Percentiles rank a stretch among this genome's conserved stretches.
Evolutionary conservation across 768 basidiomycete genomes (phyloP).

Genomic region (Boletus vinaceobasis): DNA sequence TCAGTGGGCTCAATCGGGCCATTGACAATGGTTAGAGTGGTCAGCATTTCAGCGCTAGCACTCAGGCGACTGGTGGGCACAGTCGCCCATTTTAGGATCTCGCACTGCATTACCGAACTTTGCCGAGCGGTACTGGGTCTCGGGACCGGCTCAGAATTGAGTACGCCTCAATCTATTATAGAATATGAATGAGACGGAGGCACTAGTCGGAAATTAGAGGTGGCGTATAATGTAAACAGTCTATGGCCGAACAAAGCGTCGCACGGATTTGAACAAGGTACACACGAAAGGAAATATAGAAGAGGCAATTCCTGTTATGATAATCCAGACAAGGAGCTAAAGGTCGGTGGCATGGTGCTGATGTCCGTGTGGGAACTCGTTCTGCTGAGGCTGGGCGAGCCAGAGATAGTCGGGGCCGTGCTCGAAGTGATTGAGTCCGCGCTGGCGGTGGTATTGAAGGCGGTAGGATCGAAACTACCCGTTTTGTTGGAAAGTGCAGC

Average conservation of each 20-base stretch:
- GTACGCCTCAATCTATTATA: neutral
- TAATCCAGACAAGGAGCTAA: slow-evolving; percentile 7
- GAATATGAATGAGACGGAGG: neutral
- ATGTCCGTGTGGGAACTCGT: slow-evolving; percentile 16
- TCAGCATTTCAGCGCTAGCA: too few species aligned
- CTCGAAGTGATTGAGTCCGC: neutral
- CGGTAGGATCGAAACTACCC: slow-evolving; percentile 16
- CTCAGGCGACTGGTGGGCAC: too few species aligned
- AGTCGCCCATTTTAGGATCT: too few species aligned
- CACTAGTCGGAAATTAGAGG: neutral
- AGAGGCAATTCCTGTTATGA: neutral
- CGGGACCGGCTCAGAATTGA: too few species aligned
- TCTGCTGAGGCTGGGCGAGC: neutral
- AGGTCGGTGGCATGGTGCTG: slow-evolving; percentile 14
- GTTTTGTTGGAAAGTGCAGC: slow-evolving; percentile 15
- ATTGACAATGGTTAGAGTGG: too few species aligned
- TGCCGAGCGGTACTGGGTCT: too few species aligned
- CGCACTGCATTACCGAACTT: too few species aligned
- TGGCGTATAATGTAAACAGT: neutral
- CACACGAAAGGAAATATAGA: neutral
- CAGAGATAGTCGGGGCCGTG: neutral
- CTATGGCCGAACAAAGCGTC: neutral
- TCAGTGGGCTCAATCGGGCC: too few species aligned
- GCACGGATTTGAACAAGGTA: neutral
- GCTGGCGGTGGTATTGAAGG: slow-evolving; percentile 7